Conservation (phyloP, 2,329 filamentous ascomycete species). For the Trichoderma afroharzianum region DNA sequence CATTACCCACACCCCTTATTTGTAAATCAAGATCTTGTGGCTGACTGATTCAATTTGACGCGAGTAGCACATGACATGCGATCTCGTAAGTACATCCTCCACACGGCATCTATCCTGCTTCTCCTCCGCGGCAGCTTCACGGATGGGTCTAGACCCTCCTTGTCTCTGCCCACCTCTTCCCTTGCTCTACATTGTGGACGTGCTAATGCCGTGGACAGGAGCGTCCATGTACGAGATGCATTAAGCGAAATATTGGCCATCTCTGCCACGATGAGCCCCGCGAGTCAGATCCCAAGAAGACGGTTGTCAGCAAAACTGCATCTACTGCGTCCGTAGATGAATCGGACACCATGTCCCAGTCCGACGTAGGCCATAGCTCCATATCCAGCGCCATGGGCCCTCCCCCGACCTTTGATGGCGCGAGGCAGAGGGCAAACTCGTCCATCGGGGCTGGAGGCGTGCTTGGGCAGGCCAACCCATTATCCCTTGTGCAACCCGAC, state of each 20-base stretch:
- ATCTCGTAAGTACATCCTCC: conserved; percentile 65
- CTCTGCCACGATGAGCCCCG: conserved; percentile 96
- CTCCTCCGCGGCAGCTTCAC: not conserved
- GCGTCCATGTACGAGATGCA: conserved; percentile 93
- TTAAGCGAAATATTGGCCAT: conserved; percentile 98
- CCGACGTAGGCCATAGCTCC: conserved; percentile 51
- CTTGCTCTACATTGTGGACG: not conserved
- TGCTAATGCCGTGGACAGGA: conserved; percentile 55
- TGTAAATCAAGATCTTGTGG: conserved; percentile 19
- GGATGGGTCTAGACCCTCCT: not conserved
- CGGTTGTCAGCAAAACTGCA: conserved; percentile 35
- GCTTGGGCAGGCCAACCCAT: conserved; percentile 49
- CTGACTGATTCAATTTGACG: conserved; percentile 26
- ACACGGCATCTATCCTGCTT: not conserved
- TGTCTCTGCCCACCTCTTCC: not conserved
- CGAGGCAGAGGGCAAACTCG: conserved; percentile 36
- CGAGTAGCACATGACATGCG: conserved; percentile 82
- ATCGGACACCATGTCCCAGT: conserved; percentile 48
- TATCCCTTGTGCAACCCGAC: conserved; percentile 70
- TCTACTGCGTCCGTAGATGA: conserved; percentile 58
- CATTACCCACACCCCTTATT: not conserved
- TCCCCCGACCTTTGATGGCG: conserved; percentile 41
- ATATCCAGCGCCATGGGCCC: conserved; percentile 55
- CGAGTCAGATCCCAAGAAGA: conserved; percentile 77
- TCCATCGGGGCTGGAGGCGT: conserved; percentile 41